A percentile compares a stretch with the other conserved stretches of the same genome.
These are phyloP conservation scores for Boletus huronensis DNA, from an alignment of 768 basidiomycete genomes.

Conservation along the genomic window DNA sequence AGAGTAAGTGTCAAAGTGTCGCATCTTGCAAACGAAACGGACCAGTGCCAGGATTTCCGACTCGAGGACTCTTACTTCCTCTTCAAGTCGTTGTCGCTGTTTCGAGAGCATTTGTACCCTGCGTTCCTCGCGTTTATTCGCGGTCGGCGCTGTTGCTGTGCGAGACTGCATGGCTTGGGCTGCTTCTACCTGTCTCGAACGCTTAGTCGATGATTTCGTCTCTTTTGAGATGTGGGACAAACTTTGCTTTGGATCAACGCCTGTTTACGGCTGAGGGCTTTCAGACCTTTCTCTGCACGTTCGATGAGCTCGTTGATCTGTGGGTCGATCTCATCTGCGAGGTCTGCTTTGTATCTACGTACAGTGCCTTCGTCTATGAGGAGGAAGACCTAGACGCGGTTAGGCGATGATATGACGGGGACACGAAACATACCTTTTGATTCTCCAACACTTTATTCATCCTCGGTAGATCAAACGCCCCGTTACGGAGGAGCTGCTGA, in stretches of 20 bases:
- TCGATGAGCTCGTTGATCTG: slow-evolving; percentile 72
- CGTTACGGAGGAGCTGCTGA: slow-evolving; percentile 63
- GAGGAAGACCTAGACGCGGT: slow-evolving; percentile 58
- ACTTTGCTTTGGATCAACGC: slow-evolving; percentile 64
- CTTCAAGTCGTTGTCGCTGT: slow-evolving; percentile 65
- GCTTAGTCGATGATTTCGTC: neutral
- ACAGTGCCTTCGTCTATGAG: slow-evolving; percentile 71
- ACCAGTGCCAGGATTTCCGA: slow-evolving; percentile 61
- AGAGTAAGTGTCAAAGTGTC: slow-evolving; percentile 4
- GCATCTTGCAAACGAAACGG: neutral
- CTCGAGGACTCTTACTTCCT: slow-evolving; percentile 56
- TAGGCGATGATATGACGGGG: neutral
- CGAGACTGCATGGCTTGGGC: slow-evolving; percentile 41
- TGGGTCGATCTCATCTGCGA: slow-evolving; percentile 79
- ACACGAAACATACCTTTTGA: slow-evolving; percentile 48
- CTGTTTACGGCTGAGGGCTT: slow-evolving; percentile 59
- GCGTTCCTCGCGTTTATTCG: slow-evolving; percentile 64
- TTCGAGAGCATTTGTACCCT: slow-evolving; percentile 61
- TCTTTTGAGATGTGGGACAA: neutral
- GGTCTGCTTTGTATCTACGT: slow-evolving; percentile 68
- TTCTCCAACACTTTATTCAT: slow-evolving; percentile 66
- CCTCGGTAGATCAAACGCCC: slow-evolving; percentile 67
- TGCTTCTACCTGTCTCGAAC: slow-evolving; percentile 48
- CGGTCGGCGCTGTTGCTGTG: slow-evolving; percentile 45
- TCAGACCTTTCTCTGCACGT: slow-evolving; percentile 66